Evolutionary conservation across 352 stramenopile species (phyloP).

Genomic region (Pythium dissimile): DNA sequence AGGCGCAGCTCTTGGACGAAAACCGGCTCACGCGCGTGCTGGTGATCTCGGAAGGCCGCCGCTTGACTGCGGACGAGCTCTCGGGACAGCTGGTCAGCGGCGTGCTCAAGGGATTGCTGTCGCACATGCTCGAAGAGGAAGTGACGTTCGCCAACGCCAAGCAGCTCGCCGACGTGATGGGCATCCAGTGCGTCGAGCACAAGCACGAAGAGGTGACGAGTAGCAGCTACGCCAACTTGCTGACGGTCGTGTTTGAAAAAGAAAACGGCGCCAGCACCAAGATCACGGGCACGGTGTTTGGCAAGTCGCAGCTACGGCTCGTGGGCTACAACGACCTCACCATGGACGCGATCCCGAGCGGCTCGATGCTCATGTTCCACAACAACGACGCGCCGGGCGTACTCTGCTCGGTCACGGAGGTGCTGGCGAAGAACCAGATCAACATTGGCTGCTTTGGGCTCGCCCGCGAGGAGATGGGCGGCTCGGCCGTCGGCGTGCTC

Average conservation of each 20-base stretch:
- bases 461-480: conserved; percentile 61
- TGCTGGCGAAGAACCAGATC: conserved; percentile 88
- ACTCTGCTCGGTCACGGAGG: conserved; percentile 92
- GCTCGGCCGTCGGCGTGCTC: conserved; percentile 80
- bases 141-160: conserved; percentile 90
- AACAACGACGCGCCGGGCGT: conserved; percentile 95
- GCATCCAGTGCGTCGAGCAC: conserved; percentile 88
- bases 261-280: conserved; percentile 76
- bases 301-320: conserved; percentile 81
- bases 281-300: conserved; percentile 90
- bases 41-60: conserved; percentile 77
- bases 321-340: conserved; percentile 86
- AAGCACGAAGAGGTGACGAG: conserved; percentile 75
- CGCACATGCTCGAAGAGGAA: conserved; percentile 88
- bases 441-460: conserved; percentile 95
- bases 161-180: conserved; percentile 83
- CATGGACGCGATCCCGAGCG: conserved; percentile 84
- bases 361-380: conserved; percentile 91
- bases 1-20: conserved; percentile 80
- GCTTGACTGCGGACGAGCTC: conserved; percentile 78
- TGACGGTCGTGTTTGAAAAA: conserved; percentile 91
- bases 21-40: conserved; percentile 62
- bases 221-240: conserved; percentile 86
- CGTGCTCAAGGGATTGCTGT: conserved; percentile 89
- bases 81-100: conserved; percentile 83